phyloP scores from a whole-genome alignment of 148 eudicot genomes.

The Vaccinium myrtillus region DNA sequence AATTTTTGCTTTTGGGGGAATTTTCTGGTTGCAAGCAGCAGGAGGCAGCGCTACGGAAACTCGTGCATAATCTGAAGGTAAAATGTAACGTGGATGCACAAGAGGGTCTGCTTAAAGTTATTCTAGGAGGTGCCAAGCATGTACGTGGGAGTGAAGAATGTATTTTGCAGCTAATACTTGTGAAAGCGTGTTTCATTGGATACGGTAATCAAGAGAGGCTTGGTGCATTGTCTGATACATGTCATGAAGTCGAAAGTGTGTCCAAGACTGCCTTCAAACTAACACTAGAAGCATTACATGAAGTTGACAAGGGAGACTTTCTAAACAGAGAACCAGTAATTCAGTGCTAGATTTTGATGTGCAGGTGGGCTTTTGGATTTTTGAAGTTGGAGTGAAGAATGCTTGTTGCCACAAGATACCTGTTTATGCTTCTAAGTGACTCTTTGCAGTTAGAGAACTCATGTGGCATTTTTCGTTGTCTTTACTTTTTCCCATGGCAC shows the following conservation, averaged over 20 bases:
- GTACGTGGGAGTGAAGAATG: slow-evolving; percentile 33
- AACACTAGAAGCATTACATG: slow-evolving; percentile 37
- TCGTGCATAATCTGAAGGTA: slow-evolving; percentile 38
- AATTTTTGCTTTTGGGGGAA: slow-evolving; percentile 66
- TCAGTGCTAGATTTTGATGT: slow-evolving; percentile 72
- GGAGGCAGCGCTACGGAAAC: slow-evolving; percentile 38
- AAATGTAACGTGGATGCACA: slow-evolving; percentile 34
- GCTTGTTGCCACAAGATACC: slow-evolving; percentile 8
- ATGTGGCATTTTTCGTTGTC: neutral
- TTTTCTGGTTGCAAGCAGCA: slow-evolving; percentile 47
- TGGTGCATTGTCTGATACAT: slow-evolving; percentile 14
- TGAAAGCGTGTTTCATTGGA: slow-evolving; percentile 60
- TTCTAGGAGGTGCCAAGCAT: slow-evolving; percentile 47
- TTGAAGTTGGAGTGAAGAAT: too few relatives aligned
- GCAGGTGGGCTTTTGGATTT: slow-evolving; percentile 56
- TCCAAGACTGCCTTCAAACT: slow-evolving; percentile 31
- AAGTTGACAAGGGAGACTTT: slow-evolving; percentile 49
- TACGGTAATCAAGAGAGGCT: slow-evolving; percentile 21
- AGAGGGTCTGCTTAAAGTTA: slow-evolving; percentile 44
- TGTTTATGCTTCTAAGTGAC: neutral
- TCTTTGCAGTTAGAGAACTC: neutral
- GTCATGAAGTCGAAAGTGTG: slow-evolving; percentile 30
- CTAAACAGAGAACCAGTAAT: slow-evolving; percentile 60
- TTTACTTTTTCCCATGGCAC: neutral
- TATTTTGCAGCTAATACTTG: slow-evolving; percentile 46